Evolutionary conservation across 306 rosid species (phyloP), one percentile per base, ranked within the genome.

Genomic region (Arachis stenosperma): DNA sequence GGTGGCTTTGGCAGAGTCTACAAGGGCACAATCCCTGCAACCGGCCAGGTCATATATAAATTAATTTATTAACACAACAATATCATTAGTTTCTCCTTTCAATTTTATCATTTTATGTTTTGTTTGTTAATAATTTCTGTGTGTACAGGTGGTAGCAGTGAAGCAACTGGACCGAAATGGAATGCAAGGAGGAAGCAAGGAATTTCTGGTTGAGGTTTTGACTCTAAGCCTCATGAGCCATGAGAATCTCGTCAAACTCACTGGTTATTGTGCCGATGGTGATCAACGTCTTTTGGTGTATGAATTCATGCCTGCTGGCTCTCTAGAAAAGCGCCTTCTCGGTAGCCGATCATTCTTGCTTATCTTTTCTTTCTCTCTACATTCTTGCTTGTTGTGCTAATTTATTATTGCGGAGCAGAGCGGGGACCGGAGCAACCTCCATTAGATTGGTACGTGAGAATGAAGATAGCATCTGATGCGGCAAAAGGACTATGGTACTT

Each of bases 1-100:
- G 97, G 98, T 50, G 92, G 96, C 33, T 93, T 91, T 65, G 98
- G 98, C 30, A 90, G 96, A 81, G 98, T 93, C 50, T 93, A 87
- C 15, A 93, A 86, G 75, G 98, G 94, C 12, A 88, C 96, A 36
- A 74, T 90, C 60, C 87, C 84, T 15, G 60, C 87, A 55, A 85
- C 79, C 3, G 88, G 90, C 6, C 88, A 93, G 97, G 98, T 92
- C 41, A 40, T 9, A 46, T 10, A 9, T 8, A 67, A 33, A 53
- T 29, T 8, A 53, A 15, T 36, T 44, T 47, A 2, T 5, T 9
- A 37, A 40, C 69, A 50, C 10, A 17, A 13, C 12, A 11, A 7
- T 2, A 9, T 22, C 7, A 42, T 15, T 8, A 17, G 2, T 10
- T 5, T 5, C 42, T 63, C 60, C 33, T 71, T 15, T 27, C 64